These are phyloP conservation scores for Magnolia changhungtana DNA, from an alignment of 164 flowering plant species.

Conservation along the genomic window DNA sequence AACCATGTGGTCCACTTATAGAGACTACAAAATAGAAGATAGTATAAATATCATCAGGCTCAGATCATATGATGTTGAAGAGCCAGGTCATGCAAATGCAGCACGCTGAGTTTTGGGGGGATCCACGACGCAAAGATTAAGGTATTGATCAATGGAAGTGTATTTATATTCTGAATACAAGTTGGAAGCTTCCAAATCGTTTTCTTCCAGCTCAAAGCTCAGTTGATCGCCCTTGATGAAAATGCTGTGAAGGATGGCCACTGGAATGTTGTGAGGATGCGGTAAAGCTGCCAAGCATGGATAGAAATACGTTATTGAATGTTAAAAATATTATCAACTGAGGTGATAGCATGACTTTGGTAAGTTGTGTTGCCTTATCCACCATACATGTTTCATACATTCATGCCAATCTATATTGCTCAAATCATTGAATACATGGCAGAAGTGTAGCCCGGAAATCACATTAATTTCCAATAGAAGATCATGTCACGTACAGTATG, in stretches of 20 bases:
- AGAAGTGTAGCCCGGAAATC: too few species aligned
- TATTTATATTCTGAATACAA: conserved; percentile 38
- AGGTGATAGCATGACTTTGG: too few species aligned
- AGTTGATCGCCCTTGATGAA: conserved; percentile 41
- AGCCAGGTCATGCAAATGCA: too few species aligned
- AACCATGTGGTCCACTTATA: too few species aligned
- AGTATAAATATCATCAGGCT: too few species aligned
- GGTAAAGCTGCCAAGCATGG: conserved; percentile 30
- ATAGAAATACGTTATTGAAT: neutral
- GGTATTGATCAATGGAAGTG: conserved; percentile 32
- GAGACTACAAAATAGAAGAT: too few species aligned
- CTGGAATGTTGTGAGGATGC: conserved; percentile 34
- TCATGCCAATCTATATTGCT: neutral
- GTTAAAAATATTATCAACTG: neutral
- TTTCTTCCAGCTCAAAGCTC: conserved; percentile 26
- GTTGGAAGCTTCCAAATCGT: conserved; percentile 36
- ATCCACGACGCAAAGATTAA: conserved; percentile 20
- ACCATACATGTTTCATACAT: too few species aligned
- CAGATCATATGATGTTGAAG: too few species aligned
- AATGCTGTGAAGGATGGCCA: conserved; percentile 35
- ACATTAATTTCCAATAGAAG: too few species aligned
- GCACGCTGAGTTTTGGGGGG: conserved; percentile 22
- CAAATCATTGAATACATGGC: neutral
- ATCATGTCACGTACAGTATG: too few species aligned
- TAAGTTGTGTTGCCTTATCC: neutral